Conservation (phyloP, 257 asterid genomes). For the Schizonepeta tenuifolia region DNA sequence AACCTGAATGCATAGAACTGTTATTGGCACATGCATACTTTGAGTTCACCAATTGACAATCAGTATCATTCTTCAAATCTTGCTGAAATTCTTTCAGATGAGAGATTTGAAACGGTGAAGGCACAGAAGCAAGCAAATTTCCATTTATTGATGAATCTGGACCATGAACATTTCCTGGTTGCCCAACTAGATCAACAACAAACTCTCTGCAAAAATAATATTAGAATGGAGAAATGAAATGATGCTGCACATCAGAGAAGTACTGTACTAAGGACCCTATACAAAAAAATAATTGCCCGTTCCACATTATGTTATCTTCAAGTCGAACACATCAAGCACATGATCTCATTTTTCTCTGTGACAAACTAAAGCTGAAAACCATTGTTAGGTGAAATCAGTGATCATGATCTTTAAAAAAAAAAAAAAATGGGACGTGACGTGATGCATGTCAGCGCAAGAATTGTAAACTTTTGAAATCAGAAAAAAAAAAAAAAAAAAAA, state of each 20-base stretch:
- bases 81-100: slow-evolving; percentile 73
- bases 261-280: neutral
- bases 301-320: neutral
- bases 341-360: neutral
- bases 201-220: slow-evolving; percentile 67
- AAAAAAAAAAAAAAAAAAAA: neutral
- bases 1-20: slow-evolving; percentile 59
- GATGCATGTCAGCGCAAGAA: neutral
- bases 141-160: slow-evolving; percentile 88
- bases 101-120: slow-evolving; percentile 84
- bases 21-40: slow-evolving; percentile 40
- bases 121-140: slow-evolving; percentile 60
- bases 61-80: slow-evolving; percentile 41
- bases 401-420: neutral
- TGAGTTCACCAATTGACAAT: slow-evolving; percentile 48
- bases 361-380: neutral
- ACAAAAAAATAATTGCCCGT: too few relatives aligned
- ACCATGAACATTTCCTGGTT: slow-evolving; percentile 79
- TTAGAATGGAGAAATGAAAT: slow-evolving; percentile 16
- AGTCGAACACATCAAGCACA: neutral
- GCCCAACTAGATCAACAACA: slow-evolving; percentile 92
- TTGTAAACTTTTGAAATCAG: neutral
- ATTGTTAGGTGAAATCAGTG: neutral
- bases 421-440: too few relatives aligned
- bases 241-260: neutral